Conservation (phyloP, 495 filamentous ascomycete genomes). For the Bacidia rubella region DNA sequence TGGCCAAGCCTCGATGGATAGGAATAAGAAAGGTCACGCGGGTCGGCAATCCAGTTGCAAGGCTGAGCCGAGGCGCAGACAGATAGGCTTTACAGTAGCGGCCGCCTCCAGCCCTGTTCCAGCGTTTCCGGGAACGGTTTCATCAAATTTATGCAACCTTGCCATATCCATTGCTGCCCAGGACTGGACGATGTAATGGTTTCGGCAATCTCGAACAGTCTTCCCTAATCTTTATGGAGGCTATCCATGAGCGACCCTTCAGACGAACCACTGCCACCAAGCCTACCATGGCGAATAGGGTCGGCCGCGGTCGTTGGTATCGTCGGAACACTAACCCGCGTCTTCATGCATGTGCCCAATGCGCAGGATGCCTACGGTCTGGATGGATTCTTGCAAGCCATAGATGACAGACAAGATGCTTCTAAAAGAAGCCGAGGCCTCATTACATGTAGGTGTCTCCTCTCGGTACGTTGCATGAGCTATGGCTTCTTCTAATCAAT, state of each 20-base stretch:
- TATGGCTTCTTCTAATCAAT: constrained; percentile 2
- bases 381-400: constrained; percentile 56
- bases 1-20: no score
- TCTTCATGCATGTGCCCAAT: constrained; percentile 31
- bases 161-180: no score
- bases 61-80: background rate
- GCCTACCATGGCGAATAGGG: constrained; percentile 38
- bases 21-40: no score
- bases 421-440: constrained; percentile 59
- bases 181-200: no score
- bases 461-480: background rate
- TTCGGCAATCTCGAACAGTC: background rate
- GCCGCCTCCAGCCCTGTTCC: background rate
- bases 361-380: constrained; percentile 53
- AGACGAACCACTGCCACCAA: constrained; percentile 23
- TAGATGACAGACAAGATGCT: constrained; percentile 59
- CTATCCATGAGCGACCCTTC: background rate
- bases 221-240: background rate
- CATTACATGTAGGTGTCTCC: constrained; percentile 57
- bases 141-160: background rate
- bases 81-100: background rate
- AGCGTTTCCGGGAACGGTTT: background rate
- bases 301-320: constrained; percentile 40
- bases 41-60: background rate
- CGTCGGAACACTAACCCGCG: constrained; percentile 33